Base-by-base conservation (phyloP, 1,284 basidiomycete genomes). In the Agroathelia rolfsii region DNA sequence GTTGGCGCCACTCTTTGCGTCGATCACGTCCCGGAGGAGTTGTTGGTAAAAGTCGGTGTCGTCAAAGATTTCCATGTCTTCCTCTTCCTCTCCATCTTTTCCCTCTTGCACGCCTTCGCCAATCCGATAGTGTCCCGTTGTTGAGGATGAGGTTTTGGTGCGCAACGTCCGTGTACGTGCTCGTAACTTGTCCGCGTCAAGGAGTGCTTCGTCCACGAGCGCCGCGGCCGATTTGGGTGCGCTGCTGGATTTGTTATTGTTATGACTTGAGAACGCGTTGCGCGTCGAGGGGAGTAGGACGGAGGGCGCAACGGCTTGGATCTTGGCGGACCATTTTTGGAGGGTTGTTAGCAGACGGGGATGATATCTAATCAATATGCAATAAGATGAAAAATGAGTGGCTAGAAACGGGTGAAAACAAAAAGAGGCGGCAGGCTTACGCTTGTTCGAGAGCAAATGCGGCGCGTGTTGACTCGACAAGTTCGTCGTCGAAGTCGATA, bases 1-100 rank as follows among this genome's bases (percentile, higher is more conserved):
- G 12, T 48, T 56, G 12, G 55, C 58, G 24, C 52, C 58, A 17
- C 53, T 59, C 22, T 71, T 69, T 5, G 72, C 51, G 44, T 90
- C 85, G 36, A 95, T 93, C 35, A 95, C 75, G 52, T 94, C 88
- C 28, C 88, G 69, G 30, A 96, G 59, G 28, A 95, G 60, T 39
- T 87, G 77, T 49, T 92, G 86, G 52, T 96, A 96, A 50, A 89
- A 92, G 48, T 88, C 85, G 6, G 81, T 81, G 53, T 95, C 92
- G 44, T 93, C 87, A 49, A 86, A 92, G 10, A 79, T 50, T 37
- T 84, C 72, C 3, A 43, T 37, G 38, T 74, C 66, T 28, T 59
- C 58, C 35, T 61, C 51, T 16, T 49, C 52, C 28, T 46, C 52
- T 4, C 43, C 47, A 8, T 47, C 49, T 5, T 55, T 57, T 17